Conservation (phyloP, 441 rosid species). For the Populus hybrid region DNA sequence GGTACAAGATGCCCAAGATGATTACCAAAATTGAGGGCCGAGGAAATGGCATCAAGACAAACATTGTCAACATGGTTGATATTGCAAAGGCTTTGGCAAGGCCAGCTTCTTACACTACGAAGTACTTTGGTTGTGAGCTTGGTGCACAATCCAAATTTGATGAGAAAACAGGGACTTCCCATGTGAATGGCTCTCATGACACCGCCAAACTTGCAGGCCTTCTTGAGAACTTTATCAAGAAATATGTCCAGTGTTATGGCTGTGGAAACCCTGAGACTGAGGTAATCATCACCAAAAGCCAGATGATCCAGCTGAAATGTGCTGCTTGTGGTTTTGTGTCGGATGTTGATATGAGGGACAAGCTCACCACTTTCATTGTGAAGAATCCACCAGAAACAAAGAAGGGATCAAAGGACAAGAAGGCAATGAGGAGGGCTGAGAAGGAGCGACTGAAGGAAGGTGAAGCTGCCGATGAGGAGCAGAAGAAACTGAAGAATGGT, state of each 20-base stretch:
- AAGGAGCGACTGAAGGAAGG: slow-evolving; percentile 92
- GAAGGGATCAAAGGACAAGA: slow-evolving; percentile 67
- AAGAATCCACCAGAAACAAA: slow-evolving; percentile 79
- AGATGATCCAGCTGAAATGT: slow-evolving; percentile 76
- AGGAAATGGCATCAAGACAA: slow-evolving; percentile 94
- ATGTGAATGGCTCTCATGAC: slow-evolving; percentile 82
- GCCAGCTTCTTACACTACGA: slow-evolving; percentile 78
- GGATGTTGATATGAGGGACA: slow-evolving; percentile 91
- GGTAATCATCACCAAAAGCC: slow-evolving; percentile 63
- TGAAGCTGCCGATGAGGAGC: slow-evolving; percentile 83
- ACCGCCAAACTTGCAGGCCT: slow-evolving; percentile 76
- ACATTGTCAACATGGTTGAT: slow-evolving; percentile 86
- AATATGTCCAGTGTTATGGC: slow-evolving; percentile 91
- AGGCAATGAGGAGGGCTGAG: slow-evolving; percentile 89
- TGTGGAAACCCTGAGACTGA: slow-evolving; percentile 96
- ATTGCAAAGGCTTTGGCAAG: slow-evolving; percentile 92
- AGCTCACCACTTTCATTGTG: slow-evolving; percentile 67
- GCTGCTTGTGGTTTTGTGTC: slow-evolving; percentile 89
- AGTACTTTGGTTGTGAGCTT: slow-evolving; percentile 92
- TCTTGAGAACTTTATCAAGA: slow-evolving; percentile 81
- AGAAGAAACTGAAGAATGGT: slow-evolving; percentile 54
- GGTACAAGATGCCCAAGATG: slow-evolving; percentile 99
- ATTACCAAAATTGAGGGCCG: slow-evolving; percentile 88
- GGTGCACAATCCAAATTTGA: slow-evolving; percentile 95
- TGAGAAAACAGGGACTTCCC: slow-evolving; percentile 73